Percentiles rank a stretch among this genome's conserved stretches.
Evolutionary conservation across 1,284 basidiomycete genomes (phyloP).

Genomic region (Ceratobasidium sp.): DNA sequence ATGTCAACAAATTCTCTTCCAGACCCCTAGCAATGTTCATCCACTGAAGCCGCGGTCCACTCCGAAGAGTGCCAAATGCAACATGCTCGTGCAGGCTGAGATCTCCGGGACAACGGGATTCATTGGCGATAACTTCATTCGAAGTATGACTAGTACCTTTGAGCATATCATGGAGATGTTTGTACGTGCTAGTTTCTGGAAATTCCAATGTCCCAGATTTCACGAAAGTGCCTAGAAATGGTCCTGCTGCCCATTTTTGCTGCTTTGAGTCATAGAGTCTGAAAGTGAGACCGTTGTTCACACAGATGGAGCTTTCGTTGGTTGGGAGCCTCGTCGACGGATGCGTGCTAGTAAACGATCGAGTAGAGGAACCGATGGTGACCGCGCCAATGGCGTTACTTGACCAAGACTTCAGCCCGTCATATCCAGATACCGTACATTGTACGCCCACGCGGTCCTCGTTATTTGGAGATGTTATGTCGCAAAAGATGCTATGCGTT

Average conservation of each 20-base stretch:
- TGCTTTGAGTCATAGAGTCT: conserved; percentile 48
- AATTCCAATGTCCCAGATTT: conserved; percentile 56
- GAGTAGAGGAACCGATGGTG: conserved; percentile 59
- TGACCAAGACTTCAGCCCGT: not conserved
- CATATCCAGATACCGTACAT: not conserved
- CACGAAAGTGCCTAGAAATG: conserved; percentile 49
- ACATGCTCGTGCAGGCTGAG: conserved; percentile 63
- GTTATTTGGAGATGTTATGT: not conserved
- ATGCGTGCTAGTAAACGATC: conserved; percentile 60
- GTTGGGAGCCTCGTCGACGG: conserved; percentile 57
- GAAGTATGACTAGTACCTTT: conserved; percentile 58
- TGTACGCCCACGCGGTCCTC: not conserved
- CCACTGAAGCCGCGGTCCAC: conserved; percentile 64
- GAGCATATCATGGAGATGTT: conserved; percentile 59
- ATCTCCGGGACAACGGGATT: conserved; percentile 58
- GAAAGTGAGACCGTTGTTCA: conserved; percentile 58
- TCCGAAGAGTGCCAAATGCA: conserved; percentile 62
- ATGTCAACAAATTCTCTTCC: conserved; percentile 57
- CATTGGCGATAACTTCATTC: conserved; percentile 62
- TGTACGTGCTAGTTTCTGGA: conserved; percentile 56
- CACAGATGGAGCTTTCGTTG: conserved; percentile 51
- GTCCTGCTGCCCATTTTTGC: conserved; percentile 45
- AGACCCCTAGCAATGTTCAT: conserved; percentile 64
- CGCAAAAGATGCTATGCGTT: conserved; percentile 57
- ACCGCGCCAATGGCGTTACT: conserved; percentile 50